A percentile compares a stretch with the other conserved stretches of the same genome.
These are phyloP conservation scores for Ophiostoma triangulosporum DNA, from an alignment of 2,329 filamentous ascomycete genomes.

Conservation along the genomic window DNA sequence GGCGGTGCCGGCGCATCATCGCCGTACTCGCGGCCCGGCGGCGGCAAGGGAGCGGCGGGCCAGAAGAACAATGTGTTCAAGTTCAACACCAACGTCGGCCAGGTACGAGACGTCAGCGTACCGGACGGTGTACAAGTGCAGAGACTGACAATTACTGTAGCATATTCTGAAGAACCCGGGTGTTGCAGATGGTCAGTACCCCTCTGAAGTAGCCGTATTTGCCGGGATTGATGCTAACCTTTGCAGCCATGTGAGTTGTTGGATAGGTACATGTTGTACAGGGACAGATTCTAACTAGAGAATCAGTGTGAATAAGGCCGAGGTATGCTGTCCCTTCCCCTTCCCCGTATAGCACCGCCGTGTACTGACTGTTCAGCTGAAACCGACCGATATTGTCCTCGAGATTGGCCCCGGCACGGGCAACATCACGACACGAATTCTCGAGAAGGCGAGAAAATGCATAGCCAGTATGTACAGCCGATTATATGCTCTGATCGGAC, in stretches of 20 bases:
- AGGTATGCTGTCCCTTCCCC: slow-evolving; percentile 2
- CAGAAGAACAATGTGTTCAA: slow-evolving; percentile 79
- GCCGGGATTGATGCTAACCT: neutral
- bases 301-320: slow-evolving; percentile 13
- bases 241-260: slow-evolving; percentile 12
- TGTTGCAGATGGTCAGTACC: slow-evolving; percentile 12
- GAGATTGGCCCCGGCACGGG: slow-evolving; percentile 79
- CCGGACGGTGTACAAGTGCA: neutral
- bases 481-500: neutral
- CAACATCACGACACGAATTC: slow-evolving; percentile 74
- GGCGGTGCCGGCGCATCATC: slow-evolving; percentile 18
- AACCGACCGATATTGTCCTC: slow-evolving; percentile 79
- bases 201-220: neutral
- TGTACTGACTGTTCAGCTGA: slow-evolving; percentile 43
- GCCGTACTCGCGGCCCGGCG: slow-evolving; percentile 22
- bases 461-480: slow-evolving; percentile 36
- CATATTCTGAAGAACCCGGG: slow-evolving; percentile 64
- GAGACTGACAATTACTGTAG: slow-evolving; percentile 6
- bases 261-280: neutral
- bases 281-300: neutral
- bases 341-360: neutral
- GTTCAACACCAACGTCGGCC: slow-evolving; percentile 82
- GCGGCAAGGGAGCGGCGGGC: slow-evolving; percentile 8
- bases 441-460: slow-evolving; percentile 70
- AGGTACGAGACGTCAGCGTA: slow-evolving; percentile 16